Evolutionary conservation across 768 basidiomycete species (phyloP).

Genomic region (Suillus alpinus): DNA sequence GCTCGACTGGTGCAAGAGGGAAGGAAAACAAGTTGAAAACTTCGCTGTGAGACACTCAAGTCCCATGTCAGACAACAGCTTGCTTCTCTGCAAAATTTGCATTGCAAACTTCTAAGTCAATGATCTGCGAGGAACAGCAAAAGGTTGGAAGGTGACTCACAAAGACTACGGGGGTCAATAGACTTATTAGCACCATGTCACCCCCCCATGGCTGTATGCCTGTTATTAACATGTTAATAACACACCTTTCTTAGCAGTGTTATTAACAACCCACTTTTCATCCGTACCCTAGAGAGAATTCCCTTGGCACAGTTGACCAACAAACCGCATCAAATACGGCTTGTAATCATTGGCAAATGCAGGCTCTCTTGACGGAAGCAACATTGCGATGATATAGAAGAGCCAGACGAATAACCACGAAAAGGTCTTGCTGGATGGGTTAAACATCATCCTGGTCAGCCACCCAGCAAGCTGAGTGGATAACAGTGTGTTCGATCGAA

Average conservation of each 20-base stretch:
- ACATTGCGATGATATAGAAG: constrained; percentile 15
- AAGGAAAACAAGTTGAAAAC: background rate
- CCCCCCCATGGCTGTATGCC: background rate
- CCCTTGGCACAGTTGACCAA: constrained; percentile 23
- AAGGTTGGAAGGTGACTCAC: background rate
- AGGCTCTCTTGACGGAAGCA: constrained; percentile 10
- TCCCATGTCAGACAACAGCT: too few species aligned
- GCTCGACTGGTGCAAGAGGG: background rate
- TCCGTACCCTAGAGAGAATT: constrained; percentile 7
- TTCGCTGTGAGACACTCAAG: background rate
- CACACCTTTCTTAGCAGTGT: background rate
- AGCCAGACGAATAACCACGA: constrained; percentile 17
- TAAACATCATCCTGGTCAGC: constrained; percentile 5
- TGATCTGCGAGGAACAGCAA: background rate
- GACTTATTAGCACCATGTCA: background rate
- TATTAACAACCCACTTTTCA: background rate
- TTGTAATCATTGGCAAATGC: constrained; percentile 9
- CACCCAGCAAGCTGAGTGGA: constrained; percentile 18
- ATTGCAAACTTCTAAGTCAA: background rate
- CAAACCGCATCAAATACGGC: constrained; percentile 17
- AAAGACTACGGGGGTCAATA: constrained; percentile 25
- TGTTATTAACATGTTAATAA: too few species aligned
- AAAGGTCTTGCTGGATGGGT: constrained; percentile 1
- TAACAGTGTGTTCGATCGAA: constrained; percentile 1
- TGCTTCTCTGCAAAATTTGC: too few species aligned